Base-by-base conservation (phyloP, 345 rosid species). In the Salix viminalis region DNA sequence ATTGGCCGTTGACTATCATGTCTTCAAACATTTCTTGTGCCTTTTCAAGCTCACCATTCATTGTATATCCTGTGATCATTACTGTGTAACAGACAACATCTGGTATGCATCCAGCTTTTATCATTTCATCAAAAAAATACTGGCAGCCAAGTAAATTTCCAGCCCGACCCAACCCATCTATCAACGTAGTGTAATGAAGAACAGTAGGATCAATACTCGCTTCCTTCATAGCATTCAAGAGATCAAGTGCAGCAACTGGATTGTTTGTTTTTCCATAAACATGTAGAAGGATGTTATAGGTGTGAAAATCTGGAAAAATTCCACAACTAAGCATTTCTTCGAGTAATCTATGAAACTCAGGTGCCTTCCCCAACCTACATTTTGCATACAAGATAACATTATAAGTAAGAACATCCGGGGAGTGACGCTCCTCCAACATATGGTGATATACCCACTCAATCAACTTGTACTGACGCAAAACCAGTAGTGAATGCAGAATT, bases 51-150 rank as follows among this genome's bases (percentile, higher is more conserved):
- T 89, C 86, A 65, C 96, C 87, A 0, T 86, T 90, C 70, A 81
- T 90, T 65, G 90, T 74, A 67, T 88, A 90, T 73, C 96, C 90
- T 7, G 97, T 93, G 81, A 95, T 89, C 87, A 93, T 88, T 67
- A 90, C 97, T 0, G 97, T 95, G 81, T 88, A 95, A 76, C 94
- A 90, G 34, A 93, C 94, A 69, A 88, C 94, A 75, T 95, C 99
- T 1, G 97, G 97, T 36, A 32, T 65, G 82, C 92, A 90, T 44
- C 96, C 92, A 13, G 61, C 79, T 79, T 79, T 90, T 61, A 77
- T 77, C 97, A 93, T 93, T 80, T 90, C 92, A 77, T 93, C 88
- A 2, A 91, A 86, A 80, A 93, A 91, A 71, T 90, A 86, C 75
- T 88, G 82, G 86, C 97, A 95, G 34, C 91, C 97, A 67, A 88